Evolutionary conservation across 192 early-diverging fungal genomes (phyloP).

Genomic region (Umbelopsis sp.): DNA sequence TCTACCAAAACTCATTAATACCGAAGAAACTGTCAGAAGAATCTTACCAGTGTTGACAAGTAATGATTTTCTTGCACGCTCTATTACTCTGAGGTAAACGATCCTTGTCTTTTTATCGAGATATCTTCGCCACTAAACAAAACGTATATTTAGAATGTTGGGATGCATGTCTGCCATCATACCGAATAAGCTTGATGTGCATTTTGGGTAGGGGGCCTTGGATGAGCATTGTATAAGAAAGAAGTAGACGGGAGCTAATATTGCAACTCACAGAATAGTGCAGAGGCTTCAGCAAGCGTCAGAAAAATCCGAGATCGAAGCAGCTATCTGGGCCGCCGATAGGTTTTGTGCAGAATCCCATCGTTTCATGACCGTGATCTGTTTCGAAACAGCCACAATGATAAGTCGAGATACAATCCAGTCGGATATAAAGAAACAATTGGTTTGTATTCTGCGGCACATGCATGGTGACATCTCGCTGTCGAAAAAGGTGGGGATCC

Average conservation of each 20-base stretch:
- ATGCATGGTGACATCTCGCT: slow-evolving; percentile 52
- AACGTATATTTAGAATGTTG: slow-evolving; percentile 37
- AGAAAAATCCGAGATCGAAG: slow-evolving; percentile 50
- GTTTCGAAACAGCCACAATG: slow-evolving; percentile 40
- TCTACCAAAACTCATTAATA: slow-evolving; percentile 48
- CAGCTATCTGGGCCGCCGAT: slow-evolving; percentile 49
- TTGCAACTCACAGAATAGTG: slow-evolving; percentile 33
- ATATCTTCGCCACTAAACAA: background rate
- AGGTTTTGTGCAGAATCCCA: slow-evolving; percentile 48
- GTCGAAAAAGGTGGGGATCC: slow-evolving; percentile 39
- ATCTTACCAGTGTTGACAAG: slow-evolving; percentile 45
- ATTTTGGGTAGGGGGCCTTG: slow-evolving; percentile 41
- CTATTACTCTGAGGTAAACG: slow-evolving; percentile 49
- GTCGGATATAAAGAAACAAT: slow-evolving; percentile 32
- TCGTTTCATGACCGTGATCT: slow-evolving; percentile 48
- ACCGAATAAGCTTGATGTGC: slow-evolving; percentile 48
- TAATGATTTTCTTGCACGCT: slow-evolving; percentile 50
- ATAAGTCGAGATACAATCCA: slow-evolving; percentile 37
- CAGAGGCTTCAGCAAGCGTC: slow-evolving; percentile 43
- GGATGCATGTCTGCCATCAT: slow-evolving; percentile 50
- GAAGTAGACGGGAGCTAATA: background rate
- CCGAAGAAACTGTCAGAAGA: slow-evolving; percentile 47
- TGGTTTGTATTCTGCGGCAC: slow-evolving; percentile 53
- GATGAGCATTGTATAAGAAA: background rate
- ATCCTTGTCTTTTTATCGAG: background rate